Base-by-base conservation (phyloP, 1,139 yeast genomes). In the Protomyces macrosporus region DNA sequence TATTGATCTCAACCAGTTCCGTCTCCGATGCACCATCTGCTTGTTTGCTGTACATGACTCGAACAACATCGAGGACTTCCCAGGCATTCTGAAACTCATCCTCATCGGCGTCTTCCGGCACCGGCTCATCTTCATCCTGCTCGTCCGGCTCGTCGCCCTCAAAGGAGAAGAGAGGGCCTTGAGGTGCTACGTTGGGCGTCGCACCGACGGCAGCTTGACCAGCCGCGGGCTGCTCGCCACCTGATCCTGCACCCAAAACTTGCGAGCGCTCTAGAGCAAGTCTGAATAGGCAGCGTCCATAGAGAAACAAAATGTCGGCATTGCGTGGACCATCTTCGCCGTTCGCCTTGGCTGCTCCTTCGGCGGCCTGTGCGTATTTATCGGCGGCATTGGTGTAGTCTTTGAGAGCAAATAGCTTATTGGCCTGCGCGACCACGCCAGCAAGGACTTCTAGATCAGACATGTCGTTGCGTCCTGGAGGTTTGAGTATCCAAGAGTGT, bases 11-110 rank as follows among this genome's bases (percentile, higher is more conserved):
- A 1, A 14, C 33, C 33, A 30, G 32, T 5, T 53, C 57, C 6
- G 30, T 9, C 23, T 66, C 71, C 16, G 66, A 64, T 39, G 66
- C 65, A 12, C 63, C 59, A 40, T 77, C 76, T 12, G 84, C 71
- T 63, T 79, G 73, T 40, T 77, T 75, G 67, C 84, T 85, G 69
- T 83, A 87, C 45, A 88, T 73, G 0, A 86, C 78, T 69, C 97
- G 80, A 0, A 95, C 81, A 55, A 87, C 77, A 71, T 90, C 97
- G 45, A 89, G 78, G 30, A 89, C 83, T 66, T 87, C 93, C 96
- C 96, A 90, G 0, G 96, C 95, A 33, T 85, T 81, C 72, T 87
- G 95, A 72, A 90, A 87, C 72, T 90, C 97, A 42, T 84, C 79
- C 69, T 85, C 87, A 51, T 82, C 84, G 39, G 78, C 82, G 6